These are phyloP conservation scores for Phytopythium boreale DNA, from an alignment of 352 stramenopile species.

Conservation along the genomic window DNA sequence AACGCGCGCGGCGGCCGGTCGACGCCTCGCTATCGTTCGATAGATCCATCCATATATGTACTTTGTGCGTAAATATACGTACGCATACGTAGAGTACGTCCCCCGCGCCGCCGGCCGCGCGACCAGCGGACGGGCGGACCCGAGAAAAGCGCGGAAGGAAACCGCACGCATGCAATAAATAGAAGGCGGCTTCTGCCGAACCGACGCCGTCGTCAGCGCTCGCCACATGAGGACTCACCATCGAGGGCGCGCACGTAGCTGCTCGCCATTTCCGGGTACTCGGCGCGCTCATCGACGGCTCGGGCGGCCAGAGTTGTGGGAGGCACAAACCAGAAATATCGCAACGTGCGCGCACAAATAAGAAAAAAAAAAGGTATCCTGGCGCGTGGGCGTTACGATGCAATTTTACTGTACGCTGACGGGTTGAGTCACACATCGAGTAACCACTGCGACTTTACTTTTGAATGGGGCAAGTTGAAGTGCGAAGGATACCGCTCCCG, in stretches of 20 bases:
- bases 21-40: background rate
- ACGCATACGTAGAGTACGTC: background rate
- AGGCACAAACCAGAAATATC: no score
- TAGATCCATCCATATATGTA: background rate
- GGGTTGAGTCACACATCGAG: no score
- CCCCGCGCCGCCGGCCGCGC: background rate
- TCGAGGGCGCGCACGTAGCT: background rate
- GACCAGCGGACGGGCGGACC: background rate
- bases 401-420: no score
- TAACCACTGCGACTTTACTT: background rate
- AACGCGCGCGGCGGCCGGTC: background rate
- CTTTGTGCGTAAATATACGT: no score
- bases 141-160: background rate
- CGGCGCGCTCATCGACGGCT: no score
- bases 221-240: background rate
- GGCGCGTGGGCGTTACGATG: no score
- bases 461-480: slow-evolving; percentile 2
- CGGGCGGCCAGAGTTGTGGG: no score
- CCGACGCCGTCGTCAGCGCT: background rate
- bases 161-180: slow-evolving; percentile 1
- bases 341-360: no score
- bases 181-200: background rate
- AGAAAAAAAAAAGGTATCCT: background rate
- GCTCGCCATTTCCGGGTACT: background rate
- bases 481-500: background rate